Percentiles rank a stretch among this genome's conserved stretches.
These are phyloP conservation scores for Sistotremastrum suecicum DNA, from an alignment of 768 basidiomycete genomes.

Conservation along the genomic window DNA sequence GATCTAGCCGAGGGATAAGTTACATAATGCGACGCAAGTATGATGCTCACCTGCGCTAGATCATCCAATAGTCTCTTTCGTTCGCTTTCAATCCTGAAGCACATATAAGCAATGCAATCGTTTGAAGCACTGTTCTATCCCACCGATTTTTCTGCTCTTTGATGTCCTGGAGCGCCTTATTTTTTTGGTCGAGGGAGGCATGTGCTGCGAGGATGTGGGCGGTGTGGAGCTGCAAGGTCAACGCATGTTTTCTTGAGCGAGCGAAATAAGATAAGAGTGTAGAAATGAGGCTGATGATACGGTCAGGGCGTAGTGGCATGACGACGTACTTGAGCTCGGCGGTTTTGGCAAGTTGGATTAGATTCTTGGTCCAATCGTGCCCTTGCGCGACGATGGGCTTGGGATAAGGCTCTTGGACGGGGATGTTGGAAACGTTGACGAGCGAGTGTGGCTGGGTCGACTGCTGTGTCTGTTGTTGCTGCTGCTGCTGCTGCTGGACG, in stretches of 20 bases:
- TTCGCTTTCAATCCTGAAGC: slow-evolving; percentile 58
- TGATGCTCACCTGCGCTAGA: slow-evolving; percentile 44
- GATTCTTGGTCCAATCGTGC: slow-evolving; percentile 69
- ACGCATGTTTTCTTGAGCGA: slow-evolving; percentile 54
- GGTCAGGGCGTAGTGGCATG: neutral
- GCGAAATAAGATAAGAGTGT: no score
- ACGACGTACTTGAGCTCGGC: slow-evolving; percentile 71
- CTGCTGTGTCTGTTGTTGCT: slow-evolving; percentile 12
- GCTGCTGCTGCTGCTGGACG: slow-evolving; percentile 1
- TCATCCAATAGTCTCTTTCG: slow-evolving; percentile 51
- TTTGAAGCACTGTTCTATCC: neutral
- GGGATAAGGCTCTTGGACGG: slow-evolving; percentile 8
- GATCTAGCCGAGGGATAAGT: slow-evolving; percentile 27
- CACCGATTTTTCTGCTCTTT: slow-evolving; percentile 79
- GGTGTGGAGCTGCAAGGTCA: slow-evolving; percentile 74
- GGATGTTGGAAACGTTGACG: slow-evolving; percentile 7
- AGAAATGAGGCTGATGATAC: slow-evolving; percentile 5
- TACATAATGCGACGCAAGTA: slow-evolving; percentile 1
- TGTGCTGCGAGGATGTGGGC: slow-evolving; percentile 80
- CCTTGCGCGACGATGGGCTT: slow-evolving; percentile 60
- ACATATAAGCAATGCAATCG: neutral
- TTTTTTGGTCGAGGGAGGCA: slow-evolving; percentile 63
- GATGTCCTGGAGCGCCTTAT: slow-evolving; percentile 65
- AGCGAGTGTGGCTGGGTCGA: slow-evolving; percentile 13
- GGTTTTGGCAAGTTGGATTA: slow-evolving; percentile 75